Evolutionary conservation across 2,329 filamentous ascomycete species (phyloP), one percentile per base, ranked within the genome.

Genomic region (Claviceps cyperi): DNA sequence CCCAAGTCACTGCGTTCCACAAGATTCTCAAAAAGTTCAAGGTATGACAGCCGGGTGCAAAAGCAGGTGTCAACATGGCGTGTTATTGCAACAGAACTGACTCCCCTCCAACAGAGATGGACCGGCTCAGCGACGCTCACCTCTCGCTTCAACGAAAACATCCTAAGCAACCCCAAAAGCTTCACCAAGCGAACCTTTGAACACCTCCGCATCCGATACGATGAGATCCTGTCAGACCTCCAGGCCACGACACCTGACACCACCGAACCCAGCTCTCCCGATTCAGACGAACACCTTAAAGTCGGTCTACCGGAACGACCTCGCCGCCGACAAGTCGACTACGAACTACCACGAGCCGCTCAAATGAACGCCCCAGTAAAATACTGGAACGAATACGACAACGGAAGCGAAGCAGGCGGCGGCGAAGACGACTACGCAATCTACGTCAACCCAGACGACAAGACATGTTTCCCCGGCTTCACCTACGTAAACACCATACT

Each of bases 361-460:
- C 51, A 57, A 14, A 53, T 57, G 37, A 49, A 57, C 7, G 57
- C 63, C 7, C 62, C 63, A 47, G 58, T 66, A 15, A 69, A 71
- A 44, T 92, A 91, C 61, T 94, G 87, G 86, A 91, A 86, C 64
- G 87, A 94, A 63, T 92, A 91, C 63, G 87, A 94, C 56, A 69
- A 90, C 61, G 85, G 84, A 8, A 88, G 86, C 61, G 84, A 89
- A 50, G 69, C 66, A 2, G 76, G 73, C 47, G 79, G 75, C 2
- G 67, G 73, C 14, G 74, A 80, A 43, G 75, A 77, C 37, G 76
- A 75, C 32, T 92, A 88, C 63, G 75, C 79, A 43, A 81, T 92
- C 56, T 88, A 86, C 58, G 71, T 91, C 52, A 76, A 90, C 60
- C 85, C 86, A 0, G 75, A 86, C 56, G 77, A 77, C 1, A 70